phyloP scores from a whole-genome alignment of 2,329 filamentous ascomycete genomes.

The Zymoseptoria brevis region DNA sequence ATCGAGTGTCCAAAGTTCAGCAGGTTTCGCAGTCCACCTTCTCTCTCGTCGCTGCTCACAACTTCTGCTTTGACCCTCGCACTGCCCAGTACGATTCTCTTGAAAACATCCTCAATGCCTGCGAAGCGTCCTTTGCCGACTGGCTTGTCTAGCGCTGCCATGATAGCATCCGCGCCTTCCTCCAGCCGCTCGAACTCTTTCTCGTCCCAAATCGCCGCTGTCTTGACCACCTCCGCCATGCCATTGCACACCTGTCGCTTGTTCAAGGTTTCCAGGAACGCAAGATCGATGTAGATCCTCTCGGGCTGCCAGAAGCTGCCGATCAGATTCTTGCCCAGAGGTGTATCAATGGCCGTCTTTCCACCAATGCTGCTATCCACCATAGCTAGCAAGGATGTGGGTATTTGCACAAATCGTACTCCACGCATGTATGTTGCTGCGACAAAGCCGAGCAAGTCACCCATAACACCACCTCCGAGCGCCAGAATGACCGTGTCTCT shows the following conservation, averaged over 20 bases:
- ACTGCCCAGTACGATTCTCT: constrained; percentile 70
- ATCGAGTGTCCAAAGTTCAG: constrained; percentile 98
- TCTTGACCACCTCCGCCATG: constrained; percentile 85
- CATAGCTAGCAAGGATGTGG: constrained; percentile 91
- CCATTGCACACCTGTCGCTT: constrained; percentile 94
- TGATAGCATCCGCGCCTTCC: constrained; percentile 67
- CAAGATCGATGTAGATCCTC: constrained; percentile 87
- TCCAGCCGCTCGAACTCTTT: constrained; percentile 78
- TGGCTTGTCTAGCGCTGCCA: constrained; percentile 59
- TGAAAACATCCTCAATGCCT: constrained; percentile 50
- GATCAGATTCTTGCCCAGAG: constrained; percentile 90
- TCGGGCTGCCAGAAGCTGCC: constrained; percentile 95
- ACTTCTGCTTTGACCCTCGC: constrained; percentile 91
- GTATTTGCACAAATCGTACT: constrained; percentile 91
- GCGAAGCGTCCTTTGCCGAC: constrained; percentile 55
- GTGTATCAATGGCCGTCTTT: constrained; percentile 96
- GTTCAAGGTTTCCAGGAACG: constrained; percentile 83
- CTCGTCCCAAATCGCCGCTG: constrained; percentile 92
- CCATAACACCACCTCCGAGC: constrained; percentile 91
- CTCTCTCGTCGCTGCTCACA: constrained; percentile 87
- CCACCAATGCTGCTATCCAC: constrained; percentile 97
- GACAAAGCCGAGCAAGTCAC: constrained; percentile 95
- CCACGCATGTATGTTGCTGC: constrained; percentile 98
- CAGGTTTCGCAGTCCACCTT: constrained; percentile 86
- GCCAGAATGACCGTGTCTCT: constrained; percentile 92